Conservation (phyloP, 768 basidiomycete genomes). For the Grammothele lineata region DNA sequence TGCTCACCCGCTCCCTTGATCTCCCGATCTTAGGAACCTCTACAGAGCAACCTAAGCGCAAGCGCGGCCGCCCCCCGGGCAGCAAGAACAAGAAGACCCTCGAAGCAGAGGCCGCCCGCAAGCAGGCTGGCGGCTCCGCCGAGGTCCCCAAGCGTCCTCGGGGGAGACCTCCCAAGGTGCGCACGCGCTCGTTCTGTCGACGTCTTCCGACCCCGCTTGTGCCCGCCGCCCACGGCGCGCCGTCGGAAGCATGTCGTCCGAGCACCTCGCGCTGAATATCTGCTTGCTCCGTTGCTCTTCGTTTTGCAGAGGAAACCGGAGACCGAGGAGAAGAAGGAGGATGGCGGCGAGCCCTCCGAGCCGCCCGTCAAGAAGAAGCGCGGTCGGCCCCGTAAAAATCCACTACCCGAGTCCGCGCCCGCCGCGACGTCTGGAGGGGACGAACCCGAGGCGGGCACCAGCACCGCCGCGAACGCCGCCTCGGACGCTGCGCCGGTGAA, state of each 20-base stretch:
- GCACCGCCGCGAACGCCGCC: neutral
- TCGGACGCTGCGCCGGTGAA: constrained; percentile 39
- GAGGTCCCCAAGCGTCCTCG: constrained; percentile 39
- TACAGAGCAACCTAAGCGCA: constrained; percentile 53
- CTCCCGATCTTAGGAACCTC: constrained; percentile 17
- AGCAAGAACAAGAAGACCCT: constrained; percentile 68
- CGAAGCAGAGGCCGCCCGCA: constrained; percentile 28
- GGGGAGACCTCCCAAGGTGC: constrained; percentile 51
- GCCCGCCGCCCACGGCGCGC: neutral
- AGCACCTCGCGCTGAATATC: constrained; percentile 8
- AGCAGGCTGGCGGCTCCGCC: constrained; percentile 23
- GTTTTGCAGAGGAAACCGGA: constrained; percentile 32
- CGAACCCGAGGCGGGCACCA: constrained; percentile 20
- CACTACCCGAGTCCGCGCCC: constrained; percentile 22
- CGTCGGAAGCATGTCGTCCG: neutral
- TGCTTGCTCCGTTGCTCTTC: too few species aligned
- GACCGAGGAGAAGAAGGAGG: constrained; percentile 33
- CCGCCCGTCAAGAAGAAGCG: constrained; percentile 44
- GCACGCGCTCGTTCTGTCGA: constrained; percentile 3
- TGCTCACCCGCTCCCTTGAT: constrained; percentile 26
- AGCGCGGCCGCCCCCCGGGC: constrained; percentile 86
- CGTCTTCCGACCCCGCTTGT: neutral
- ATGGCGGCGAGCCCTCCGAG: constrained; percentile 21
- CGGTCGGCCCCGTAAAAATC: constrained; percentile 63
- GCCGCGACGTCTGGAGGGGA: constrained; percentile 48